phyloP scores from a whole-genome alignment of 768 basidiomycete genomes.

The Lactarius psammicola region DNA sequence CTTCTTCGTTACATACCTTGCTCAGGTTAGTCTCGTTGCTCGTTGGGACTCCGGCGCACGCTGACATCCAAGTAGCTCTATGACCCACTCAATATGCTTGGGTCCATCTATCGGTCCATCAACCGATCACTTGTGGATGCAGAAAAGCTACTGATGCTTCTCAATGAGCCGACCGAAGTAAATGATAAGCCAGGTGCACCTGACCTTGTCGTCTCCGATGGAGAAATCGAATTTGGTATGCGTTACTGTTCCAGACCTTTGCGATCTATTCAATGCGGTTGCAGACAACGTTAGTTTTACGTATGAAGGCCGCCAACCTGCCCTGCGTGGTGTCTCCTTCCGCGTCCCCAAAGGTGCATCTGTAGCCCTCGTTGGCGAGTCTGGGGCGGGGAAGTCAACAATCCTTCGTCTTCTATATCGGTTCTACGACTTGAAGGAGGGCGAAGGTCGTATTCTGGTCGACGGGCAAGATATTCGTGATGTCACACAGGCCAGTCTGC shows the following conservation, averaged over 20 bases:
- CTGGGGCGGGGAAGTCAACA: constrained; percentile 80
- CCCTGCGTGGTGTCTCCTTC: constrained; percentile 79
- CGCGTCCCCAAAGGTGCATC: constrained; percentile 82
- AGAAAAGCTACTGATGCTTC: constrained; percentile 76
- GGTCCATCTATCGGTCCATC: constrained; percentile 73
- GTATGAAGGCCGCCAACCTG: constrained; percentile 70
- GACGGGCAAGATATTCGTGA: constrained; percentile 88
- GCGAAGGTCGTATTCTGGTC: constrained; percentile 75
- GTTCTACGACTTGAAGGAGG: constrained; percentile 85
- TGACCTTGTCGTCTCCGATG: constrained; percentile 66
- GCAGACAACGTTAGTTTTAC: constrained; percentile 84
- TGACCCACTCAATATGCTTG: constrained; percentile 72
- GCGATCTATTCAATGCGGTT: constrained; percentile 13
- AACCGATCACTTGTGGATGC: constrained; percentile 79
- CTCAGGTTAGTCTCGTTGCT: constrained; percentile 51
- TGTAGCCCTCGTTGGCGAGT: constrained; percentile 87
- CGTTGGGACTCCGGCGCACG: background rate
- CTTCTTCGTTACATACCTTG: constrained; percentile 78
- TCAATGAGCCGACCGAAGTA: constrained; percentile 82
- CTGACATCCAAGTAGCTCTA: constrained; percentile 49
- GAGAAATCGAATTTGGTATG: constrained; percentile 86
- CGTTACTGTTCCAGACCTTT: constrained; percentile 15
- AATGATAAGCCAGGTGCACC: constrained; percentile 75
- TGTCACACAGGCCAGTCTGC: constrained; percentile 76
- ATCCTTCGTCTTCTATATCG: constrained; percentile 85